Evolutionary conservation across 164 flowering plant genomes (phyloP).

Genomic region (Echeveria elegans): DNA sequence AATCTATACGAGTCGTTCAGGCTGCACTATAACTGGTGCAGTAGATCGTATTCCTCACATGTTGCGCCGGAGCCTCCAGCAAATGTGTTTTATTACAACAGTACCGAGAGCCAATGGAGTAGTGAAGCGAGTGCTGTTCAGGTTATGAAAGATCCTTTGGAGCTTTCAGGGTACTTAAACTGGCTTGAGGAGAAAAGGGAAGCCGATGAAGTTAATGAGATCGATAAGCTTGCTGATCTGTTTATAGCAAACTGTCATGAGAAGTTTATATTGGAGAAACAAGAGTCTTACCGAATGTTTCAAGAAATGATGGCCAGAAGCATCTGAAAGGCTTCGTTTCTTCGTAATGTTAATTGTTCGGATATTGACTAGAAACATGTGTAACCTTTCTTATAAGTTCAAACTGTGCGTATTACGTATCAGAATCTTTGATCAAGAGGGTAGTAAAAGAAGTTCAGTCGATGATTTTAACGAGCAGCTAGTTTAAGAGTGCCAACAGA

Average conservation of each 20-base stretch:
- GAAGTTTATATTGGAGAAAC: slow-evolving; percentile 90
- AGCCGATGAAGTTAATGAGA: slow-evolving; percentile 38
- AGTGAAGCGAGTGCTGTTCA: slow-evolving; percentile 4
- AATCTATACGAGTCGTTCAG: slow-evolving; percentile 51
- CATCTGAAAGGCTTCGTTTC: slow-evolving; percentile 20
- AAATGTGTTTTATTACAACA: background rate
- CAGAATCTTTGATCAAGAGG: too few relatives aligned
- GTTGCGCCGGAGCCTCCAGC: slow-evolving; percentile 43
- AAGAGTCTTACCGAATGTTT: slow-evolving; percentile 79
- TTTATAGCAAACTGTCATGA: slow-evolving; percentile 86
- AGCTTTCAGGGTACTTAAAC: slow-evolving; percentile 51
- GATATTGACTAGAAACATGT: too few relatives aligned
- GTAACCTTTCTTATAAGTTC: too few relatives aligned
- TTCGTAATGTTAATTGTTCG: too few relatives aligned
- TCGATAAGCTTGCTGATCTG: slow-evolving; percentile 70
- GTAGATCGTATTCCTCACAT: slow-evolving; percentile 50
- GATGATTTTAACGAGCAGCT: too few relatives aligned
- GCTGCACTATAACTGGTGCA: slow-evolving; percentile 79
- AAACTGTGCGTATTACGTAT: too few relatives aligned
- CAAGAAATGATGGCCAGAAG: slow-evolving; percentile 94
- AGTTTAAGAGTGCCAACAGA: too few relatives aligned
- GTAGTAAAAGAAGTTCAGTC: too few relatives aligned
- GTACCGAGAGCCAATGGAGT: background rate
- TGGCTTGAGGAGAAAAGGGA: slow-evolving; percentile 67
- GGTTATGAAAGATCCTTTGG: slow-evolving; percentile 15